These are phyloP conservation scores for Xylaria sp. DNA, from an alignment of 495 filamentous ascomycete species.

Conservation along the genomic window DNA sequence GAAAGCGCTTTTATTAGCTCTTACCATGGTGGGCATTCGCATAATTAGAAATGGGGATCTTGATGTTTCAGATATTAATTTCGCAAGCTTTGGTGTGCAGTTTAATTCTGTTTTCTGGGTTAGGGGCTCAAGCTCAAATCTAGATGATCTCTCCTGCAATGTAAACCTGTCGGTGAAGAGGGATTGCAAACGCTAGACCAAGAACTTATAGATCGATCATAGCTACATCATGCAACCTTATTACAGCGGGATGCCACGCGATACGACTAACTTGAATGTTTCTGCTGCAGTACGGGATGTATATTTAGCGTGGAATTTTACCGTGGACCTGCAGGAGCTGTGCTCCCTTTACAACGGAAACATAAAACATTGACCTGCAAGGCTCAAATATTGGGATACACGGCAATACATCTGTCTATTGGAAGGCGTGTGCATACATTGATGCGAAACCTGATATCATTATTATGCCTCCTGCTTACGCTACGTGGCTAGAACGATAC, in stretches of 20 bases:
- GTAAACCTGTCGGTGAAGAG: conserved; percentile 1
- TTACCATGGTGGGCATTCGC: neutral
- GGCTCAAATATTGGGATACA: neutral
- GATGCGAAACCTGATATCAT: neutral
- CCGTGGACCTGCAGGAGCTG: conserved; percentile 14
- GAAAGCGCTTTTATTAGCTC: neutral
- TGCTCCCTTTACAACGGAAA: neutral
- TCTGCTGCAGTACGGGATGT: neutral
- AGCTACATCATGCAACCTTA: conserved; percentile 1
- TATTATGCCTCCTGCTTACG: neutral
- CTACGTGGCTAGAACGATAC: neutral
- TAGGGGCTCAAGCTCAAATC: conserved; percentile 12
- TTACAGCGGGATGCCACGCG: neutral
- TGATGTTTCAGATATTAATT: conserved; percentile 2
- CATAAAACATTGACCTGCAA: neutral
- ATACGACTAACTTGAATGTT: neutral
- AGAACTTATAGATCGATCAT: conserved; percentile 7
- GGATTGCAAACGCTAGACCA: neutral
- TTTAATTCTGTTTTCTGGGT: neutral
- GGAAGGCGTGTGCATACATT: neutral
- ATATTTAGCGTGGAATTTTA: conserved; percentile 3
- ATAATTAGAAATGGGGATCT: neutral
- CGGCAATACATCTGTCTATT: neutral
- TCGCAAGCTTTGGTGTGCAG: neutral
- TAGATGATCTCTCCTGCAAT: neutral